Evolutionary conservation across 257 asterid species (phyloP).

Genomic region (Lycium ferocissimum): DNA sequence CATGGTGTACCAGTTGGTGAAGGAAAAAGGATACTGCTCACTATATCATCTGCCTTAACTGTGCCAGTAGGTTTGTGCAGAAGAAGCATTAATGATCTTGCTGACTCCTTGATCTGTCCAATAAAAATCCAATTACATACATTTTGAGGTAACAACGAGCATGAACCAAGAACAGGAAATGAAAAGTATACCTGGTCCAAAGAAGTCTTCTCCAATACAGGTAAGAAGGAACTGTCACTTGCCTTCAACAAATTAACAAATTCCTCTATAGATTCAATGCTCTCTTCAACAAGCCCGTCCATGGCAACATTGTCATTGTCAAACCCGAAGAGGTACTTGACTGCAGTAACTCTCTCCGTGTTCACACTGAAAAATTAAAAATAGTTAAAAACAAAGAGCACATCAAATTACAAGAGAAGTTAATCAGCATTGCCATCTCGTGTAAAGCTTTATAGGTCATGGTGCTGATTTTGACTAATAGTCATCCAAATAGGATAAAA

Average conservation of each 20-base stretch:
- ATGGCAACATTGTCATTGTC: conserved; percentile 40
- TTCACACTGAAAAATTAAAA: conserved; percentile 59
- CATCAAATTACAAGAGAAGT: conserved; percentile 16
- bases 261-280: conserved; percentile 67
- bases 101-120: conserved; percentile 69
- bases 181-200: conserved; percentile 47
- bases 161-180: conserved; percentile 14
- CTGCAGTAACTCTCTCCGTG: conserved; percentile 63
- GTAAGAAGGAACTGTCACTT: conserved; percentile 39
- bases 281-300: conserved; percentile 56
- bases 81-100: conserved; percentile 55
- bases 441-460: neutral
- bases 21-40: conserved; percentile 41
- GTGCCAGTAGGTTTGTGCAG: conserved; percentile 58
- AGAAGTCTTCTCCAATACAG: conserved; percentile 34
- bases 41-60: conserved; percentile 54
- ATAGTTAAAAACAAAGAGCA: conserved; percentile 25
- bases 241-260: conserved; percentile 52
- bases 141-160: neutral
- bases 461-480: neutral
- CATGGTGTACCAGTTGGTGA: conserved; percentile 46
- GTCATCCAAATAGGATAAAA: conserved; percentile 1
- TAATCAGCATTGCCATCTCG: neutral
- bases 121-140: conserved; percentile 27
- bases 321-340: conserved; percentile 71